phyloP scores from a whole-genome alignment of 257 asterid genomes.

The Rehmannia glutinosa region DNA sequence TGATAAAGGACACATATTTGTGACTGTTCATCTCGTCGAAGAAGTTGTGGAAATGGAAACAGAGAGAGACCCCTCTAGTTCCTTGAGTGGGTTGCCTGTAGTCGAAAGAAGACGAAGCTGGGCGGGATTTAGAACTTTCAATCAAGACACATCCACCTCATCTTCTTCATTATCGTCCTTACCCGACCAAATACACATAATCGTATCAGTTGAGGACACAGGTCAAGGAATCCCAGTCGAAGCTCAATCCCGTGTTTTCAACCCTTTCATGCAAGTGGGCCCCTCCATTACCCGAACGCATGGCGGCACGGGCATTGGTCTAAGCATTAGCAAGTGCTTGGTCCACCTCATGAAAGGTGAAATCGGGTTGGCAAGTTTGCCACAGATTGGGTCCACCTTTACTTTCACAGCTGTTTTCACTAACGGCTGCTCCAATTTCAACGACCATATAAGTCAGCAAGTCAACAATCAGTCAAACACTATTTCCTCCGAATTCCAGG shows the following conservation, averaged over 20 bases:
- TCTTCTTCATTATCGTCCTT: conserved; percentile 25
- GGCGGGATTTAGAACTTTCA: conserved; percentile 47
- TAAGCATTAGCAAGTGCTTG: conserved; percentile 94
- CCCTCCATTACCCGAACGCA: conserved; percentile 84
- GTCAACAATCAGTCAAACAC: conserved; percentile 25
- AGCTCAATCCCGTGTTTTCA: conserved; percentile 75
- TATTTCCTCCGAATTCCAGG: conserved; percentile 54
- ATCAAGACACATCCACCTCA: conserved; percentile 42
- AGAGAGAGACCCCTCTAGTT: conserved; percentile 34
- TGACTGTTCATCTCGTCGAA: conserved; percentile 75
- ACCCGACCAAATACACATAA: conserved; percentile 50
- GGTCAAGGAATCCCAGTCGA: conserved; percentile 86
- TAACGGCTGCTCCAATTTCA: too few relatives aligned
- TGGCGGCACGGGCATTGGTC: conserved; percentile 96
- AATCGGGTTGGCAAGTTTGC: conserved; percentile 75
- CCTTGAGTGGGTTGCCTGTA: conserved; percentile 81
- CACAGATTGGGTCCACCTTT: conserved; percentile 78
- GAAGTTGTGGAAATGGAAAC: conserved; percentile 50
- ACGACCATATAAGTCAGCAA: conserved; percentile 34
- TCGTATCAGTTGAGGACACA: conserved; percentile 95
- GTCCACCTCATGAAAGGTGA: conserved; percentile 98
- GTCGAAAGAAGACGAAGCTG: conserved; percentile 74
- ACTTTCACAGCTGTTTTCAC: conserved; percentile 82
- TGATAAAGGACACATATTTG: conserved; percentile 85
- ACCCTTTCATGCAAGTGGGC: conserved; percentile 95